Evolutionary conservation across 2,329 filamentous ascomycete genomes (phyloP).

Genomic region (Colletotrichum trifolii): DNA sequence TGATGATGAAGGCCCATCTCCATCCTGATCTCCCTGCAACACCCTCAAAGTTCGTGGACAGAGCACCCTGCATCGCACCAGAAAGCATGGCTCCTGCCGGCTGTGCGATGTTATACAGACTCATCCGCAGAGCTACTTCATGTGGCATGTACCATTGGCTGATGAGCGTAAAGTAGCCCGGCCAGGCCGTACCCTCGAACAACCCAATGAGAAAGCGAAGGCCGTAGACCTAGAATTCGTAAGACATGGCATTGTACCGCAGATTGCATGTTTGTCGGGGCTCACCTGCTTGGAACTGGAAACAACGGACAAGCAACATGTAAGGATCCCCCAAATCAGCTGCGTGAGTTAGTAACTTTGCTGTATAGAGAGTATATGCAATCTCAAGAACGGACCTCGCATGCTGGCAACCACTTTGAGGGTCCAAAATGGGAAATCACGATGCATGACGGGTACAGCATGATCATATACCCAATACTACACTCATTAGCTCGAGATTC

Average conservation of each 20-base stretch:
- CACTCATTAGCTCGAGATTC: background rate
- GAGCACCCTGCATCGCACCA: conserved; percentile 64
- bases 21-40: conserved; percentile 52
- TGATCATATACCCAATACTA: conserved; percentile 40
- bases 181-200: conserved; percentile 48
- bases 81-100: conserved; percentile 65
- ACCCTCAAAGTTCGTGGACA: conserved; percentile 64
- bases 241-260: conserved; percentile 27
- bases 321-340: conserved; percentile 24
- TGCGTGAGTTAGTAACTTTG: background rate
- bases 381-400: conserved; percentile 35
- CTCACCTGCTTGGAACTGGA: conserved; percentile 27
- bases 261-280: background rate
- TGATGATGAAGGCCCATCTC: conserved; percentile 55
- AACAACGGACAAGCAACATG: conserved; percentile 24
- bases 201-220: conserved; percentile 58
- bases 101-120: conserved; percentile 61
- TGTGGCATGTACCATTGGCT: conserved; percentile 54
- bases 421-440: conserved; percentile 43
- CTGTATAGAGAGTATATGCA: too few species aligned
- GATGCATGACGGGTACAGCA: conserved; percentile 43
- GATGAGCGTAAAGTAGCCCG: conserved; percentile 47
- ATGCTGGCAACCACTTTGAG: conserved; percentile 42
- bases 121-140: conserved; percentile 60
- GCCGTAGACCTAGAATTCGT: conserved; percentile 53